phyloP scores from a whole-genome alignment of 176 grass and related monocot species.

The Bothriochloa decipiens region DNA sequence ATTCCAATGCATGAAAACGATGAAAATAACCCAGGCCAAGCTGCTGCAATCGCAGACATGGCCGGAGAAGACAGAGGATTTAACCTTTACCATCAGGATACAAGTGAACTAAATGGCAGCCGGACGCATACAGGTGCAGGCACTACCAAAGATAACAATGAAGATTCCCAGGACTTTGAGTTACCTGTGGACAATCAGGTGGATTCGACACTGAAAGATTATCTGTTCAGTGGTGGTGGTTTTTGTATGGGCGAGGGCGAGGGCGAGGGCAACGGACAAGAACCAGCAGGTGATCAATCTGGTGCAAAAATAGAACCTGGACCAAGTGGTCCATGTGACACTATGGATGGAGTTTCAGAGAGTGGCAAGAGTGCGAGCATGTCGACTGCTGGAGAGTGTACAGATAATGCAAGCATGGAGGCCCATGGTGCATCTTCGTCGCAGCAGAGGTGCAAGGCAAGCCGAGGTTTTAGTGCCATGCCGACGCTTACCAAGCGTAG shows the following conservation, averaged over 20 bases:
- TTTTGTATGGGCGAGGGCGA: constrained; percentile 51
- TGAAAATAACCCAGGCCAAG: constrained; percentile 38
- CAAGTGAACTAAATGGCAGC: constrained; percentile 30
- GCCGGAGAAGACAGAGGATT: constrained; percentile 30
- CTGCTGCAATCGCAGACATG: constrained; percentile 28
- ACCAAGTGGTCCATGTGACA: constrained; percentile 26
- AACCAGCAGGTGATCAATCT: constrained; percentile 16
- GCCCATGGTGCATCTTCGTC: constrained; percentile 14
- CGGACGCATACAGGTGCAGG: constrained; percentile 12
- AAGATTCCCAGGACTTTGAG: constrained; percentile 32
- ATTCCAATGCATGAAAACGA: constrained; percentile 24
- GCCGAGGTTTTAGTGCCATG: constrained; percentile 54
- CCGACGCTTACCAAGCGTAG: constrained; percentile 53
- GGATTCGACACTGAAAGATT: constrained; percentile 42
- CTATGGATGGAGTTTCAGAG: constrained; percentile 13
- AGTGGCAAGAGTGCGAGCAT: constrained; percentile 5
- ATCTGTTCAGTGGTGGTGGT: constrained; percentile 70
- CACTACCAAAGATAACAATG: constrained; percentile 12
- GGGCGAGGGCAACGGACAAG: constrained; percentile 46
- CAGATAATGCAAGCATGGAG: constrained; percentile 34
- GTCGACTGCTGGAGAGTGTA: background rate
- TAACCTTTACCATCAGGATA: constrained; percentile 42
- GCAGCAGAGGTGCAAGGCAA: background rate
- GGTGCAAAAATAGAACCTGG: constrained; percentile 22
- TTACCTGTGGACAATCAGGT: background rate